phyloP scores from a whole-genome alignment of 306 rosid species.

The Betula pendula region DNA sequence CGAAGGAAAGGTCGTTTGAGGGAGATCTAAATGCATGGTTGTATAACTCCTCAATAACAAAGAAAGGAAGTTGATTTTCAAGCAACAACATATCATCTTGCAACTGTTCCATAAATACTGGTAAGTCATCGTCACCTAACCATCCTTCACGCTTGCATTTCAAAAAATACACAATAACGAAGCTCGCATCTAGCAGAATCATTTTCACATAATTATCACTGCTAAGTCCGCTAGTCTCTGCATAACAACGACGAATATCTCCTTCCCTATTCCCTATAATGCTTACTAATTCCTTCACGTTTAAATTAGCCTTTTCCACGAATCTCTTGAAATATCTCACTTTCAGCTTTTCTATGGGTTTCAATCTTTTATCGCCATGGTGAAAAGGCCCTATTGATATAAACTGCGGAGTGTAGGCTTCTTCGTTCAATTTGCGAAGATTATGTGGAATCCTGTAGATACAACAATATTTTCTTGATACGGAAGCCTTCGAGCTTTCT shows the following conservation, averaged over 20 bases:
- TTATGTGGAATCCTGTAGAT: not conserved
- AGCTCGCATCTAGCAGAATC: conserved; percentile 15
- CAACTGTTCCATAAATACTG: not conserved
- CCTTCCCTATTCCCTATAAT: not conserved
- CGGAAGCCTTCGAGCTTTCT: not conserved
- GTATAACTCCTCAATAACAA: conserved; percentile 6
- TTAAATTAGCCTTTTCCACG: not conserved
- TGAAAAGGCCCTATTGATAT: conserved; percentile 14
- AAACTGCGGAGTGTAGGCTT: not conserved
- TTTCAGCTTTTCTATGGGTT: not conserved
- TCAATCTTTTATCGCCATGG: not conserved
- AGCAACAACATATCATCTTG: not conserved
- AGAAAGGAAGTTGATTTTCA: conserved; percentile 28
- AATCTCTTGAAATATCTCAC: not conserved
- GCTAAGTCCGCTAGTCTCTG: not conserved
- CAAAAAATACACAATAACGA: not conserved
- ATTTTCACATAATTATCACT: conserved; percentile 5
- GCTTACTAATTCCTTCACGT: not conserved
- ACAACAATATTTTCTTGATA: not conserved
- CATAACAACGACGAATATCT: not conserved
- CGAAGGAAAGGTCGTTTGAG: not conserved
- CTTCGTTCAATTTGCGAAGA: not conserved
- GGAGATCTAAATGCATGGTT: not conserved
- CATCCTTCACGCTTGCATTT: not conserved
- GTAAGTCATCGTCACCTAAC: no score